Percentiles rank a stretch among this genome's conserved stretches.
phyloP scores from a whole-genome alignment of 1,284 basidiomycete species.

The Lignosus rhinocerotis region DNA sequence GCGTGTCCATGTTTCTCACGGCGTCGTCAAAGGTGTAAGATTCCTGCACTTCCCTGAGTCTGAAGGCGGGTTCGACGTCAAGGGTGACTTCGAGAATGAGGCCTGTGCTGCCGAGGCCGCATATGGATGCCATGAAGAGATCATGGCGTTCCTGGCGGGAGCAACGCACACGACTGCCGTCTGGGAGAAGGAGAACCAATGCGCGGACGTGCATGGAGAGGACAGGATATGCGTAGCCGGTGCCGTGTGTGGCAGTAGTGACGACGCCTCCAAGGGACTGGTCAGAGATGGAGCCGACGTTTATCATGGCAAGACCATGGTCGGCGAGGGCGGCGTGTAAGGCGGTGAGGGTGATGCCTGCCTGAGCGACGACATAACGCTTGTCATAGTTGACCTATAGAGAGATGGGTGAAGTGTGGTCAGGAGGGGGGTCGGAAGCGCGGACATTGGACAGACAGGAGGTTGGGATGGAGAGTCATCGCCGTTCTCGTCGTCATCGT shows the following conservation, averaged over 20 bases:
- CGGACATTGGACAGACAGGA: neutral
- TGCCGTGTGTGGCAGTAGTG: slow-evolving; percentile 94
- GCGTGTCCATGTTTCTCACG: slow-evolving; percentile 51
- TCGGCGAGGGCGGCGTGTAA: slow-evolving; percentile 70
- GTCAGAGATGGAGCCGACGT: slow-evolving; percentile 95
- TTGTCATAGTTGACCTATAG: slow-evolving; percentile 73
- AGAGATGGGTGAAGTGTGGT: slow-evolving; percentile 13
- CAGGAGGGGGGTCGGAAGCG: slow-evolving; percentile 8
- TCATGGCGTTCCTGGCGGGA: slow-evolving; percentile 67
- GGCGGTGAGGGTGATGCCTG: slow-evolving; percentile 77
- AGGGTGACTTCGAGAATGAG: slow-evolving; percentile 83
- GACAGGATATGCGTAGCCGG: slow-evolving; percentile 80
- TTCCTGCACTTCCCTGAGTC: slow-evolving; percentile 77
- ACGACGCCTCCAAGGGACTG: slow-evolving; percentile 95
- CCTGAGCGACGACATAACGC: slow-evolving; percentile 69
- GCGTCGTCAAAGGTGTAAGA: slow-evolving; percentile 69
- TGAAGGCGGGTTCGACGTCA: slow-evolving; percentile 82
- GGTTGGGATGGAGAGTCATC: neutral
- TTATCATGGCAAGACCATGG: slow-evolving; percentile 84
- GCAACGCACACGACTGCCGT: slow-evolving; percentile 70
- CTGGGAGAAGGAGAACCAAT: slow-evolving; percentile 73
- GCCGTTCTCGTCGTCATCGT: no score
- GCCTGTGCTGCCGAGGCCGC: slow-evolving; percentile 93
- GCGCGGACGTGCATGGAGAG: slow-evolving; percentile 83
- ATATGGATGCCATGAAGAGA: slow-evolving; percentile 90